Evolutionary conservation across 2,329 filamentous ascomycete genomes (phyloP), one percentile per base, ranked within the genome.

Genomic region (Fonsecaea nubica): DNA sequence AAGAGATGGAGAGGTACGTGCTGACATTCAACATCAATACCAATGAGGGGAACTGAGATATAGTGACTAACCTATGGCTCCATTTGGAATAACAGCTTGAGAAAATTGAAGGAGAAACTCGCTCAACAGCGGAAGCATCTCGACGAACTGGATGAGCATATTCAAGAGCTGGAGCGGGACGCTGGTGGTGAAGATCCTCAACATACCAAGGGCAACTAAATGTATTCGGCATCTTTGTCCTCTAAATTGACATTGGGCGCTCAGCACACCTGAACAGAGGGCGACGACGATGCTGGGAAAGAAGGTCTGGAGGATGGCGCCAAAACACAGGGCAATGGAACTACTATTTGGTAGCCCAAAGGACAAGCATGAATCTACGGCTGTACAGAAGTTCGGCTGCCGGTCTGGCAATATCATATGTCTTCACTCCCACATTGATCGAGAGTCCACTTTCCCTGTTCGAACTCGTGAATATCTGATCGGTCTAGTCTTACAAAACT

Each of bases 111-210:
- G 74, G 79, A 82, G 70, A 87, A 86, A 78, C 86, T 97, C 72
- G 76, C 80, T 70, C 88, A 92, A 80, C 92, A 97, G 84, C 88
- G 92, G 79, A 82, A 88, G 73, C 92, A 96, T 83, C 87, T 97
- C 72, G 85, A 94, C 77, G 90, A 93, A 78, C 88, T 97, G 69
- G 89, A 92, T 75, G 86, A 90, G 76, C 91, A 96, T 86, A 93
- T 97, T 92, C 89, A 95, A 75, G 89, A 92, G 72, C 84, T 95
- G 75, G 92, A 90, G 79, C 89, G 86, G 80, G 83, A 87, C 80
- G 87, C 87, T 71, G 89, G 89, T 77, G 89, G 89, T 77, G 89
- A 92, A 82, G 59, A 61, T 18, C 58, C 48, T 33, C 58, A 61
- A 30, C 45, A 61, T 18, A 53, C 36, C 32, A 48, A 48, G 35